Evolutionary conservation across 2,329 filamentous ascomycete species (phyloP).

Genomic region (Botrytis cinerea): DNA sequence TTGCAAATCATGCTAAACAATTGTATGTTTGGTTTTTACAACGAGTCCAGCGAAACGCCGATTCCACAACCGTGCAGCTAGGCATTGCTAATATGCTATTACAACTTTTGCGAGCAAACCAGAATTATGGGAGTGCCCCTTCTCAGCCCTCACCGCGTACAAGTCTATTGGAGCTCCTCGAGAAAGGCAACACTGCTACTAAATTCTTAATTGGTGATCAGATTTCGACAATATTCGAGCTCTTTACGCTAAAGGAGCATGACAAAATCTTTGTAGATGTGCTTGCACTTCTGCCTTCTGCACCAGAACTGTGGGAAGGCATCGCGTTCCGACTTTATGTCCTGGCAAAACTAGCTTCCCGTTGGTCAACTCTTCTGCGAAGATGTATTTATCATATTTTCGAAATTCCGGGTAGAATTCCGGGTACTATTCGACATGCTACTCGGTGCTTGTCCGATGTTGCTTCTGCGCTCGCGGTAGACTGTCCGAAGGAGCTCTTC

Average conservation of each 20-base stretch:
- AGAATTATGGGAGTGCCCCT: conserved; percentile 59
- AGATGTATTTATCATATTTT: conserved; percentile 93
- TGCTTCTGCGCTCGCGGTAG: conserved; percentile 63
- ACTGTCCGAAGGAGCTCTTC: conserved; percentile 72
- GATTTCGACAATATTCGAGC: conserved; percentile 73
- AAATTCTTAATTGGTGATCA: conserved; percentile 74
- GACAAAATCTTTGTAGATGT: conserved; percentile 84
- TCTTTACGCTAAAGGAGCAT: conserved; percentile 81
- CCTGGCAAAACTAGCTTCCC: conserved; percentile 73
- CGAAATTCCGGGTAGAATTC: conserved; percentile 77
- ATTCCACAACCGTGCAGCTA: conserved; percentile 70
- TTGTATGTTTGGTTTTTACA: conserved; percentile 79
- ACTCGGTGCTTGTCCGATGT: conserved; percentile 69
- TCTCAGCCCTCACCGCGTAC: conserved; percentile 56
- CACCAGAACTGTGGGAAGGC: conserved; percentile 72
- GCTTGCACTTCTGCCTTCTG: conserved; percentile 72
- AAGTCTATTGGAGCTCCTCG: conserved; percentile 72
- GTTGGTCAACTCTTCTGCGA: conserved; percentile 83
- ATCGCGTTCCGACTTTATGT: conserved; percentile 81
- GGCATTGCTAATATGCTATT: conserved; percentile 69
- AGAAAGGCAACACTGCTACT: conserved; percentile 64
- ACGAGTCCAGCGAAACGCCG: conserved; percentile 62
- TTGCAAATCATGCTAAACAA: conserved; percentile 69
- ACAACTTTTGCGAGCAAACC: conserved; percentile 64
- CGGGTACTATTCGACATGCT: conserved; percentile 67